These are phyloP conservation scores for Macaranga tanarius DNA, from an alignment of 441 rosid species.

Conservation along the genomic window DNA sequence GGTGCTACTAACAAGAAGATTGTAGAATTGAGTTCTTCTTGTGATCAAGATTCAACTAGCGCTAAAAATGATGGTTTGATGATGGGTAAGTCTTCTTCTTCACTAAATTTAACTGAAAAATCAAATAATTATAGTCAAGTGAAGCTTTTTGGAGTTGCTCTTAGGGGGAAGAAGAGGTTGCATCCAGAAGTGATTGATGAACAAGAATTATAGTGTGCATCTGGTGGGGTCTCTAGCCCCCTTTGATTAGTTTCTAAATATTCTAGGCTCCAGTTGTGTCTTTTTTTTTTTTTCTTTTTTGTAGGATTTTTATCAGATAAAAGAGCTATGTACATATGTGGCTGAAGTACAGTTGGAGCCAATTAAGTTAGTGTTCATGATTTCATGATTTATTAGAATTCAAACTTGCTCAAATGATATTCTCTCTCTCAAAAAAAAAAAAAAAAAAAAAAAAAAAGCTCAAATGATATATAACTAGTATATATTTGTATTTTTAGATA, in stretches of 20 bases:
- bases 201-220: conserved; percentile 15
- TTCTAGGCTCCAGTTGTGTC: neutral
- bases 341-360: conserved; percentile 5
- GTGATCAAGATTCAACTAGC: conserved; percentile 12
- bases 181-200: conserved; percentile 38
- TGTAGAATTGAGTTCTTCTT: conserved; percentile 32
- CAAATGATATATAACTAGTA: no score
- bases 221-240: neutral
- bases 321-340: conserved; percentile 3
- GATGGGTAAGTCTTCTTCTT: neutral
- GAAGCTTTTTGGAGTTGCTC: conserved; percentile 55
- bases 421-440: no score
- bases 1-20: conserved; percentile 18
- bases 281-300: neutral
- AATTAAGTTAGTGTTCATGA: conserved; percentile 8
- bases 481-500: neutral
- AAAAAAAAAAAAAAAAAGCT: no score
- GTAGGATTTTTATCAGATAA: neutral
- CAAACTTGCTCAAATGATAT: no score
- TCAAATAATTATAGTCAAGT: conserved; percentile 22
- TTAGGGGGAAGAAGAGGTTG: conserved; percentile 48
- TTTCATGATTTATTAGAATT: no score
- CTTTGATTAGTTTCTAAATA: neutral
- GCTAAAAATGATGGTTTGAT: neutral
- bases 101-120: conserved; percentile 21